A percentile compares a stretch with the other conserved stretches of the same genome.
Evolutionary conservation across 352 stramenopile genomes (phyloP).

Genomic region (Phytophthora pinifolia): DNA sequence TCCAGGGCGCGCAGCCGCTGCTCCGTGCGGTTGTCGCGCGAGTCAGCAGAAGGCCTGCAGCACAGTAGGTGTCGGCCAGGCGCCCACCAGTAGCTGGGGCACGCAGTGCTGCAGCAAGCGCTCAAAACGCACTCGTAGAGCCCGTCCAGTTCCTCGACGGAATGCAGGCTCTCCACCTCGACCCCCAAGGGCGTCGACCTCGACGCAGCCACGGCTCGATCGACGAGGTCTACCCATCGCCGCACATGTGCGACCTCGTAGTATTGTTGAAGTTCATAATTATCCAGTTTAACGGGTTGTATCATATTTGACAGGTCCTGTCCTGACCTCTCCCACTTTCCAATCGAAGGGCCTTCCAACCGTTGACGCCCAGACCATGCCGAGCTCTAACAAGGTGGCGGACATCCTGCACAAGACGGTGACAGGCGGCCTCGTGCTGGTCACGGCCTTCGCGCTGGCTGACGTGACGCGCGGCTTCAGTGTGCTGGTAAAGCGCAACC

Average conservation of each 20-base stretch:
- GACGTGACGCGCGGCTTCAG: conserved; percentile 82
- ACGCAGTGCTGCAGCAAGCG: conserved; percentile 98
- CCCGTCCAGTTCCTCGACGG: conserved; percentile 97
- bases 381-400: conserved; percentile 36
- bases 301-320: background rate
- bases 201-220: too few species aligned
- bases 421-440: conserved; percentile 67
- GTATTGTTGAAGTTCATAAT: background rate
- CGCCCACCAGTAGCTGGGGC: conserved; percentile 99
- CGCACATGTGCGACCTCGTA: too few species aligned
- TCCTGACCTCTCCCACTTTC: conserved; percentile 18
- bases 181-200: too few species aligned
- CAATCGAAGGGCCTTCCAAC: conserved; percentile 11
- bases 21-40: conserved; percentile 95
- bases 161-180: conserved; percentile 89
- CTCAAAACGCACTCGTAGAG: conserved; percentile 99
- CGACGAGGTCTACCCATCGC: too few species aligned
- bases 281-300: background rate
- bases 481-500: conserved; percentile 81
- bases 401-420: conserved; percentile 85
- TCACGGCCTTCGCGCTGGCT: conserved; percentile 63
- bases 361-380: conserved; percentile 19
- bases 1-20: conserved; percentile 96
- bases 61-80: conserved; percentile 94
- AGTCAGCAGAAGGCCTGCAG: conserved; percentile 98